These are phyloP conservation scores for Lignosus rhinocerotis DNA, from an alignment of 1,284 basidiomycete genomes.

Conservation along the genomic window DNA sequence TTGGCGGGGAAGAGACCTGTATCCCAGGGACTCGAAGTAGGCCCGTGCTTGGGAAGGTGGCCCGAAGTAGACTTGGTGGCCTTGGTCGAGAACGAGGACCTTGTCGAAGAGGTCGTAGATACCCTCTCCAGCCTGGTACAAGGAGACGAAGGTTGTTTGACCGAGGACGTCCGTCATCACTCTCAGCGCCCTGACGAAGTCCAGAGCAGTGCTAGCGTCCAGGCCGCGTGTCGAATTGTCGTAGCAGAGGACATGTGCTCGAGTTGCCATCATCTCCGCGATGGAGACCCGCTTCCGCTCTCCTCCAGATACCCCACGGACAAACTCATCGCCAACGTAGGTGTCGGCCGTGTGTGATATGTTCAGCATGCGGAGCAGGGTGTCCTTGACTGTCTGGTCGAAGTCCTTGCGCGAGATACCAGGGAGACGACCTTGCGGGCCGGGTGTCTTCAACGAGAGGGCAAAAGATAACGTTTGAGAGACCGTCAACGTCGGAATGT, in stretches of 20 bases:
- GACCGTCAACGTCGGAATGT: slow-evolving; percentile 78
- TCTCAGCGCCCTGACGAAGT: slow-evolving; percentile 73
- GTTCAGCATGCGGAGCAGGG: slow-evolving; percentile 77
- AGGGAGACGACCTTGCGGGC: slow-evolving; percentile 69
- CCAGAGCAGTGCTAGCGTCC: slow-evolving; percentile 84
- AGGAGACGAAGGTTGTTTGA: slow-evolving; percentile 75
- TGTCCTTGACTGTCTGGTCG: slow-evolving; percentile 54
- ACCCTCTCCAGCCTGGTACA: slow-evolving; percentile 85
- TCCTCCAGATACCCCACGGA: slow-evolving; percentile 86
- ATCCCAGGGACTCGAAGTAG: slow-evolving; percentile 82
- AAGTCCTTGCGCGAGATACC: slow-evolving; percentile 64
- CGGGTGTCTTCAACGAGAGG: slow-evolving; percentile 67
- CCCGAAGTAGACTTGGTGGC: slow-evolving; percentile 84
- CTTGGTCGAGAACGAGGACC: slow-evolving; percentile 74
- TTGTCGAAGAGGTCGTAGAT: slow-evolving; percentile 70
- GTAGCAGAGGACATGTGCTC: slow-evolving; percentile 77
- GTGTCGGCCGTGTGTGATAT: slow-evolving; percentile 77
- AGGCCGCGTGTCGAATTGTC: slow-evolving; percentile 86
- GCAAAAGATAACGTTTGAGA: slow-evolving; percentile 71
- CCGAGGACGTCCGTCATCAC: slow-evolving; percentile 77
- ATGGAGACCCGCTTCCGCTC: slow-evolving; percentile 88
- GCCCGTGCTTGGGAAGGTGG: slow-evolving; percentile 67
- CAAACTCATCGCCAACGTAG: slow-evolving; percentile 81
- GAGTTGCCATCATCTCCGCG: slow-evolving; percentile 82
- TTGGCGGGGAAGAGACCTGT: slow-evolving; percentile 70